Evolutionary conservation across 345 rosid genomes (phyloP), one percentile per base, ranked within the genome.

Genomic region (Corchorus capsularis): DNA sequence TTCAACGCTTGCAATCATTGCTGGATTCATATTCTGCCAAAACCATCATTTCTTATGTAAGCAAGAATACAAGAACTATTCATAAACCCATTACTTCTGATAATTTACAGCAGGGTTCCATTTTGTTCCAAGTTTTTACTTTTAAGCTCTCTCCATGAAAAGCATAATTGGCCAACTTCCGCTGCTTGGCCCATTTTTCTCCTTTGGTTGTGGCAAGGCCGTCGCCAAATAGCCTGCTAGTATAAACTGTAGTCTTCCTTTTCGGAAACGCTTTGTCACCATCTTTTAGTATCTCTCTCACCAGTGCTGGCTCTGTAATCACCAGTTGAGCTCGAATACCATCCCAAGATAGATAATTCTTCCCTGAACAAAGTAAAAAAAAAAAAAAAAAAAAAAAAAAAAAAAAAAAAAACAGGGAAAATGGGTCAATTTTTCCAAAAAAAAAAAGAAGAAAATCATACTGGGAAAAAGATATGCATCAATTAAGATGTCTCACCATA

Each of bases 101-200:
- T 16, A 54, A 39, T 61, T 14, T 61, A 60, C 14, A 14, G n/a
- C 11, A 39, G 2, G 0, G 2, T 3, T 59, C 1, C 7, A 10
- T 20, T 37, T 35, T 4, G 17, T 63, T 63, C 1, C 2, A 11
- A n/a, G 70, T 16, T 11, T 72, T 32, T 78, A 84, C 87, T 56
- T 77, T 85, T 75, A 89, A 75, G 81, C 78, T 62, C 49, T 89
- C 84, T 3, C 82, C 81, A 78, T 85, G 88, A 69, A 89, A 89
- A 63, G 80, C 86, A 19, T 79, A 63, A 63, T 81, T 77, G 35
- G 90, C 87, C 32, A 87, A 64, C 79, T 84, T 85, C 32, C 87
- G 78, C 35, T 63, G 71, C 74, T 77, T 86, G 0, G 5, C 43
- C 87, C 92, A 86, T 81, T 83, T 86, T 52, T 80, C 77, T 4